Base-by-base conservation (phyloP, 805 yeast species). In the Cyberlindnera galapagoensis region DNA sequence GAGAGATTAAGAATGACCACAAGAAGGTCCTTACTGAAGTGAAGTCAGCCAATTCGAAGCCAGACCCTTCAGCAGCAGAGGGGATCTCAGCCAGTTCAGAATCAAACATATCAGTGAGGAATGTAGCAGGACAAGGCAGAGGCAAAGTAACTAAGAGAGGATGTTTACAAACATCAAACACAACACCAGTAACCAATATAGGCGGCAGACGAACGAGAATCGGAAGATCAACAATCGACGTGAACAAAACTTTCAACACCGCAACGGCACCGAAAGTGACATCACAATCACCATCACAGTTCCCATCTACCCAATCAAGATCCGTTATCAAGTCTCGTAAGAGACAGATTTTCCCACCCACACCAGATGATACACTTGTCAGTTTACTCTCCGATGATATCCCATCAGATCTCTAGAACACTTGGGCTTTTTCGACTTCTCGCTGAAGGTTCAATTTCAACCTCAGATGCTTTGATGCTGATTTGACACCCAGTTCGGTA, bases 401-500 rank as follows among this genome's bases (percentile, higher is more conserved):
- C n/a, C n/a, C 17, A 13, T 6, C 9, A 8, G 26, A 27, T 6
- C 6, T 5, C 27, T 24, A 40, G 17, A 40, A 36, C 8, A 34
- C 28, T 13, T 42, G 38, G 6, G 33, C 30, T 3, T 20, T 32
- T 6, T 18, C 28, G 12, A 51, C 31, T 4, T 24, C 29, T 39
- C 56, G 42, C 9, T 36, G 16, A 9, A 32, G 21, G 18, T 40
- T 44, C 6, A 51, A 21, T 14, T 38, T 36, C 17, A 51, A 12
- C 24, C 36, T 43, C 25, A 49, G 24, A 19, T 47, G 46, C 21
- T 34, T 31, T 18, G 33, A 30, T 2, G 29, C 48, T 28, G 51
- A 27, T 23, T 24, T 21, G 18, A 40, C 40, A 12, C 69, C 70
- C 5, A 46, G 31, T 3, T 47, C 35, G 2, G 50, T 42, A 35